Percentiles rank a stretch among this genome's conserved stretches.
Evolutionary conservation across 257 asterid species (phyloP).

Genomic region (Ophiorrhiza pumila): DNA sequence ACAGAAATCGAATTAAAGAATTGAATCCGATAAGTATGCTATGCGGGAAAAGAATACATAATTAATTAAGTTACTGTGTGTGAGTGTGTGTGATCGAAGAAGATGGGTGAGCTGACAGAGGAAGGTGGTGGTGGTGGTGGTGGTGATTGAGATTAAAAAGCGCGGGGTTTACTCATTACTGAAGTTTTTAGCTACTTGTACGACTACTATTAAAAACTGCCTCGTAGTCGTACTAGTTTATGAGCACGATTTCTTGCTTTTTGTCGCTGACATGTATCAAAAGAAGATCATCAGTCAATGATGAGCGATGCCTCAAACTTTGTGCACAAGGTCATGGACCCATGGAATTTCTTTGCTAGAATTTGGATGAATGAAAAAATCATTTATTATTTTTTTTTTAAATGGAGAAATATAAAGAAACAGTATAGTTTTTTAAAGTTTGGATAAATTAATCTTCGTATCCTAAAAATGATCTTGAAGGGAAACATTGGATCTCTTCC

Average conservation of each 20-base stretch:
- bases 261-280: not conserved
- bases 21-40: not conserved
- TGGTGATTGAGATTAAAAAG: not conserved
- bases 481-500: too few species aligned
- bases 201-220: not conserved
- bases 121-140: not conserved
- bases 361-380: too few species aligned
- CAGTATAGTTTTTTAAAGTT: too few species aligned
- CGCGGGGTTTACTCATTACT: conserved; percentile 12
- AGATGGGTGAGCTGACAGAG: not conserved
- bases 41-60: too few species aligned
- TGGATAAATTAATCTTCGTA: too few species aligned
- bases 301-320: not conserved
- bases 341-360: too few species aligned
- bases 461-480: too few species aligned
- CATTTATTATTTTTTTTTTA: too few species aligned
- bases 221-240: not conserved
- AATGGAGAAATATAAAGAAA: too few species aligned
- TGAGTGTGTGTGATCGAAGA: conserved; percentile 4
- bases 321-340: not conserved
- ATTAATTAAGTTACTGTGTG: not conserved
- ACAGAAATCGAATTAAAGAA: conserved; percentile 5
- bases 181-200: not conserved
- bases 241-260: not conserved
- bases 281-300: not conserved